phyloP scores from a whole-genome alignment of 1,284 basidiomycete species.

The Boletus semigastroideus region DNA sequence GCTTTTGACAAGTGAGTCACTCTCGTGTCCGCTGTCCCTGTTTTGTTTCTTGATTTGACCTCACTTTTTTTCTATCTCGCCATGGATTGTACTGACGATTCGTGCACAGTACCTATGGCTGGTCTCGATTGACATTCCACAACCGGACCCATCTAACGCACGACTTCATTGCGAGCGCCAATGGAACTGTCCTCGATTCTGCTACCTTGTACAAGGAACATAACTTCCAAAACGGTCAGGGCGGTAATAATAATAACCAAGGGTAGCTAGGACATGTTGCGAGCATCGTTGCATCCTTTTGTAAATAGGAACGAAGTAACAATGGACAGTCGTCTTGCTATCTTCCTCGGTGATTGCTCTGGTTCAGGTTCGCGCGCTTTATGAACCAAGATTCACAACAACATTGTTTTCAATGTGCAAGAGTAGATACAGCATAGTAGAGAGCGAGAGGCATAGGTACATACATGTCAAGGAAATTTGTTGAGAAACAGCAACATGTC shows the following conservation, averaged over 20 bases:
- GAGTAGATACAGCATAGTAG: conserved; percentile 12
- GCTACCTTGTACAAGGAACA: conserved; percentile 32
- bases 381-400: neutral
- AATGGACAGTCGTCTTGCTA: neutral
- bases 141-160: conserved; percentile 31
- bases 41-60: neutral
- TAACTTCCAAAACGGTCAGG: conserved; percentile 3
- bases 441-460: conserved; percentile 21
- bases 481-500: neutral
- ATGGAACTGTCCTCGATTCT: conserved; percentile 25
- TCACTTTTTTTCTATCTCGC: neutral
- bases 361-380: too few species aligned
- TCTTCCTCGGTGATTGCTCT: too few species aligned
- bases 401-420: neutral
- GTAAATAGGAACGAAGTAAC: neutral
- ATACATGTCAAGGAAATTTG: conserved; percentile 14
- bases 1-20: conserved; percentile 20
- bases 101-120: conserved; percentile 24
- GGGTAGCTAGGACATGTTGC: neutral
- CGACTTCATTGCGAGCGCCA: conserved; percentile 31
- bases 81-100: neutral
- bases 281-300: neutral
- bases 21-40: neutral
- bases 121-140: conserved; percentile 33
- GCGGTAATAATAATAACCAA: neutral